phyloP scores from a whole-genome alignment of 164 flowering plant species.

The Euptelea pleiosperma region DNA sequence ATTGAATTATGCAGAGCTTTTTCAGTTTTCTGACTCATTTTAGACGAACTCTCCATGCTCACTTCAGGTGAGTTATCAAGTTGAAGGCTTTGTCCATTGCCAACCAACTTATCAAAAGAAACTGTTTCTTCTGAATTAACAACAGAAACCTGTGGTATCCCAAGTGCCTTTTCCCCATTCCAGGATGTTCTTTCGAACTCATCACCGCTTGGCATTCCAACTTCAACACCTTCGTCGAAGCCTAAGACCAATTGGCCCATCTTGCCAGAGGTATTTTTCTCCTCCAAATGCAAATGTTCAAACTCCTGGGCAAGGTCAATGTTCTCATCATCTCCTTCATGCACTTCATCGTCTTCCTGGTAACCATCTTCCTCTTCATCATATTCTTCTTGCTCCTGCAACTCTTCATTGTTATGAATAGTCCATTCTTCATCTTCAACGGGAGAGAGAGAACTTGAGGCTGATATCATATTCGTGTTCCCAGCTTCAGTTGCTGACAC shows the following conservation, averaged over 20 bases:
- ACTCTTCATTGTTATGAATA: conserved; percentile 44
- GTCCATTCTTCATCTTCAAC: conserved; percentile 87
- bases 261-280: conserved; percentile 36
- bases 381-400: conserved; percentile 90
- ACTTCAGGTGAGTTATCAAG: conserved; percentile 23
- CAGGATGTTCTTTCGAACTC: conserved; percentile 47
- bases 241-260: conserved; percentile 61
- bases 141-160: conserved; percentile 29
- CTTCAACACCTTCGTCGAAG: conserved; percentile 80
- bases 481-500: conserved; percentile 26
- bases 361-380: conserved; percentile 83
- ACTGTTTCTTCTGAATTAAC: conserved; percentile 26
- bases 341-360: conserved; percentile 81
- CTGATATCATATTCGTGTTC: conserved; percentile 21
- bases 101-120: conserved; percentile 26
- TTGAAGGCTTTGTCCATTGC: conserved; percentile 26
- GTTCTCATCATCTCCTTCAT: conserved; percentile 61
- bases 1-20: conserved; percentile 33
- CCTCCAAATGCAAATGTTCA: conserved; percentile 56
- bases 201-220: conserved; percentile 50
- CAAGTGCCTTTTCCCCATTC: conserved; percentile 35
- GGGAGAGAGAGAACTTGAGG: conserved; percentile 35
- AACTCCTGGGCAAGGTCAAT: conserved; percentile 50
- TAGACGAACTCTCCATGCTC: conserved; percentile 27
- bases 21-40: conserved; percentile 33